These are phyloP conservation scores for Globisporangium emineosum DNA, from an alignment of 352 stramenopile species.

Conservation along the genomic window DNA sequence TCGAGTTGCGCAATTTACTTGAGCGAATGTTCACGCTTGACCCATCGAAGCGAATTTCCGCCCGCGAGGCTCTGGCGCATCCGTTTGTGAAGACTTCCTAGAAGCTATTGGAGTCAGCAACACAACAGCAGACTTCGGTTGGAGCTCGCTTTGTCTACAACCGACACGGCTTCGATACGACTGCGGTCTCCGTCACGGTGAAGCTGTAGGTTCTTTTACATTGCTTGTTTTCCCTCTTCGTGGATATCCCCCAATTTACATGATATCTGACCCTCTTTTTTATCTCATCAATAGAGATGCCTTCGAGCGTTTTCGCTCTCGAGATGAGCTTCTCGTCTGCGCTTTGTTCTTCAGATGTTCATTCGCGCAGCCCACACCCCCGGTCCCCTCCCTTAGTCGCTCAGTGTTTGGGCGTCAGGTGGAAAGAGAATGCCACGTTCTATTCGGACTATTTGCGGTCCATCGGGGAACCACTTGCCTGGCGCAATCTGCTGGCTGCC, in stretches of 20 bases:
- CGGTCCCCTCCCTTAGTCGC: not conserved
- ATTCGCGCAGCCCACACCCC: not conserved
- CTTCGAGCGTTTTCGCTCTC: conserved; percentile 4
- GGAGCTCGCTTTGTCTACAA: not conserved
- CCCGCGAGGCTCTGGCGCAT: conserved; percentile 74
- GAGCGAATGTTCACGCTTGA: conserved; percentile 86
- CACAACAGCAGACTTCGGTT: not conserved
- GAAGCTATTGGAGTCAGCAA: not conserved
- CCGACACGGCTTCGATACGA: not conserved
- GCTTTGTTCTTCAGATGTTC: not conserved
- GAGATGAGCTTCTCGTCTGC: not conserved
- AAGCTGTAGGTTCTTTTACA: conserved; percentile 17
- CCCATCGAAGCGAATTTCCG: conserved; percentile 70
- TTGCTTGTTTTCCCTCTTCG: conserved; percentile 1
- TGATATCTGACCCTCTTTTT: conserved; percentile 13
- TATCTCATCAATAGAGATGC: conserved; percentile 5
- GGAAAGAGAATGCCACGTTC: not conserved
- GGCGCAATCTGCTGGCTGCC: not conserved
- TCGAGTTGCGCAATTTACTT: conserved; percentile 68
- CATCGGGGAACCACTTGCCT: not conserved
- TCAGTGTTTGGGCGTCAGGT: not conserved
- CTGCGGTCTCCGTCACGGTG: conserved; percentile 5
- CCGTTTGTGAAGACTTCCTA: conserved; percentile 60
- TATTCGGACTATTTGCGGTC: not conserved
- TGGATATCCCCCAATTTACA: conserved; percentile 10